Evolutionary conservation across 208 protist species (phyloP).

Genomic region (Wallacemonas collosoma): DNA sequence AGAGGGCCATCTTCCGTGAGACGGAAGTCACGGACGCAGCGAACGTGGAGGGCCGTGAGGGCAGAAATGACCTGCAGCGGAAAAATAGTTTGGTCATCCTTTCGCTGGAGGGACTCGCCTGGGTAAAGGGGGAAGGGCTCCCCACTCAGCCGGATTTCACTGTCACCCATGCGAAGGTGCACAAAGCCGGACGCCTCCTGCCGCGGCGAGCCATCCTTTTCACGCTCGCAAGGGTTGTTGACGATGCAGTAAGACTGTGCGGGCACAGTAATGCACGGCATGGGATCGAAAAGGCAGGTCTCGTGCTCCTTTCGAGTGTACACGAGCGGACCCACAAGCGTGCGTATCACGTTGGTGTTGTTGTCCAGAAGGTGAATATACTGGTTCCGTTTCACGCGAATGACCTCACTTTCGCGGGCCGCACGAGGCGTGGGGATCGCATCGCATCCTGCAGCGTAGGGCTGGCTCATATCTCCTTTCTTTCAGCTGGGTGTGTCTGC

Average conservation of each 20-base stretch:
- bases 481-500: neutral
- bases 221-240: conserved; percentile 64
- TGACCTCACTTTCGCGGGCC: conserved; percentile 42
- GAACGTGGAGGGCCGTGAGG: conserved; percentile 86
- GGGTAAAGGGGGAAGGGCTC: conserved; percentile 95
- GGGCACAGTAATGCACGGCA: conserved; percentile 68
- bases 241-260: conserved; percentile 73
- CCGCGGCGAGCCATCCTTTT: conserved; percentile 35
- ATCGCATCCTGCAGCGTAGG: neutral
- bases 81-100: conserved; percentile 38
- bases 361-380: conserved; percentile 96
- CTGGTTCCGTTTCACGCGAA: conserved; percentile 91
- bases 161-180: conserved; percentile 87
- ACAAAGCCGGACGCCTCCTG: conserved; percentile 77
- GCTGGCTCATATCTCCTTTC: neutral
- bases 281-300: conserved; percentile 86
- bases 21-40: conserved; percentile 78
- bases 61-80: conserved; percentile 77
- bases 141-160: conserved; percentile 88
- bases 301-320: conserved; percentile 94
- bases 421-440: neutral
- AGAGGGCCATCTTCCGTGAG: conserved; percentile 14
- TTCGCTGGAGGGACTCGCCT: conserved; percentile 65
- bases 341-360: conserved; percentile 89
- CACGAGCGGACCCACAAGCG: conserved; percentile 88